phyloP scores from a whole-genome alignment of 2,329 filamentous ascomycete species.

The Cryphonectria japonica region DNA sequence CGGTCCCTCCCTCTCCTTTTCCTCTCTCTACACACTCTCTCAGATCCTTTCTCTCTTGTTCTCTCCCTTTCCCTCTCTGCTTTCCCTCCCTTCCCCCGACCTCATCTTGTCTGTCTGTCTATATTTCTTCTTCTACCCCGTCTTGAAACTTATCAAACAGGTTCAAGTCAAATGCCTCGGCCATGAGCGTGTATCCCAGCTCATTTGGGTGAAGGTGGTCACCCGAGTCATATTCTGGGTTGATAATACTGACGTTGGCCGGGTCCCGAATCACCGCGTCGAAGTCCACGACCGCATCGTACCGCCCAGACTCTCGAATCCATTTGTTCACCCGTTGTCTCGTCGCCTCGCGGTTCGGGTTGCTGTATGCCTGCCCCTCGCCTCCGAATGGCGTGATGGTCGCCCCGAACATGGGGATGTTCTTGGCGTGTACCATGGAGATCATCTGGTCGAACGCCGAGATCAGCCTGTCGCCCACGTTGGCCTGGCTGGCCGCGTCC shows the following conservation, averaged over 20 bases:
- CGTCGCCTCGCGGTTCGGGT: conserved; percentile 55
- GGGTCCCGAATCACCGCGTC: conserved; percentile 57
- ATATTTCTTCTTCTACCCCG: conserved; percentile 34
- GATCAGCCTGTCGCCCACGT: conserved; percentile 52
- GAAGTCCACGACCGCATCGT: conserved; percentile 67
- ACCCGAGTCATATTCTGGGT: conserved; percentile 54
- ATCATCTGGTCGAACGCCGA: conserved; percentile 61
- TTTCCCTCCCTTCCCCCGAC: background rate
- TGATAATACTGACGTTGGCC: conserved; percentile 48
- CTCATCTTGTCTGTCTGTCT: background rate
- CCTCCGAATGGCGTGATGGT: conserved; percentile 51
- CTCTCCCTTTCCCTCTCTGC: background rate
- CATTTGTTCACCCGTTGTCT: conserved; percentile 60
- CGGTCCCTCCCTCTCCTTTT: background rate
- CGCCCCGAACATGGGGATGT: conserved; percentile 59
- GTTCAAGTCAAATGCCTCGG: conserved; percentile 55
- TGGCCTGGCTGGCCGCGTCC: conserved; percentile 46
- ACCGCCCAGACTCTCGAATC: conserved; percentile 57
- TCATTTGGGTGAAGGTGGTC: conserved; percentile 65
- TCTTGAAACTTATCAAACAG: conserved; percentile 47
- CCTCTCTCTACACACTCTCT: background rate
- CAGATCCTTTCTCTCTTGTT: background rate
- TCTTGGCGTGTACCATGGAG: conserved; percentile 53
- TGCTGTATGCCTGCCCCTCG: conserved; percentile 55
- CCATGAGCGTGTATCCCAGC: conserved; percentile 59